These are phyloP conservation scores for Taphrina pruni DNA, from an alignment of 1,139 yeast species.

Conservation along the genomic window DNA sequence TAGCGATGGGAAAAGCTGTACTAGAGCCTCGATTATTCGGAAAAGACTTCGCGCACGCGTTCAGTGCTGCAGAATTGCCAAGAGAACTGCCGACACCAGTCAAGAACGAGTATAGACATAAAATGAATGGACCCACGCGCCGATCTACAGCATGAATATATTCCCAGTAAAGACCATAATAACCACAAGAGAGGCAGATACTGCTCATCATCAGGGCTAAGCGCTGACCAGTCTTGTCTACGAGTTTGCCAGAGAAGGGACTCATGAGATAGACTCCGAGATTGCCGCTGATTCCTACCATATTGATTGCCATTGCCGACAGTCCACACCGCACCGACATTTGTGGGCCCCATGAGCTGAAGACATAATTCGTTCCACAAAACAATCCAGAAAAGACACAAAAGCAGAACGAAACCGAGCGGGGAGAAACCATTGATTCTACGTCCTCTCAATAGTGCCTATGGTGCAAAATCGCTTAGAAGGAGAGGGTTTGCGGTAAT, in stretches of 20 bases:
- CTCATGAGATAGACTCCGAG: constrained; percentile 68
- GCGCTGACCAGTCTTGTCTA: constrained; percentile 46
- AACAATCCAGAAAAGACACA: constrained; percentile 25
- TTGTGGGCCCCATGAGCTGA: constrained; percentile 64
- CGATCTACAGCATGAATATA: constrained; percentile 1
- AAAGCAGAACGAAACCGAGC: constrained; percentile 11
- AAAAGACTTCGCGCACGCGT: constrained; percentile 56
- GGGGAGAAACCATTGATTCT: constrained; percentile 2
- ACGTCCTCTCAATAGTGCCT: not conserved
- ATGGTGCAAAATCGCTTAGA: not conserved
- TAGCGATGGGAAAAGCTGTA: constrained; percentile 54
- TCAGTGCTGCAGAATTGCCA: constrained; percentile 54
- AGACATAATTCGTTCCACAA: constrained; percentile 30
- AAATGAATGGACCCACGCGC: not conserved
- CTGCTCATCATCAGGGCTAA: constrained; percentile 29
- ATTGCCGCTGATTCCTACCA: constrained; percentile 65
- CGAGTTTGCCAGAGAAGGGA: constrained; percentile 59
- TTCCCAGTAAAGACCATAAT: constrained; percentile 26
- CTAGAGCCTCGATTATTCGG: constrained; percentile 44
- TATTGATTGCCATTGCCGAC: constrained; percentile 62
- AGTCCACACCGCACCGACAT: constrained; percentile 61
- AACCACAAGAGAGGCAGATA: constrained; percentile 20
- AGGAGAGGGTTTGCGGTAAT: not conserved
- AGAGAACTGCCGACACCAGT: constrained; percentile 54
- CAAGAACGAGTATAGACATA: constrained; percentile 46